Base-by-base conservation (phyloP, 768 basidiomycete genomes). In the Termitomyces sp. region DNA sequence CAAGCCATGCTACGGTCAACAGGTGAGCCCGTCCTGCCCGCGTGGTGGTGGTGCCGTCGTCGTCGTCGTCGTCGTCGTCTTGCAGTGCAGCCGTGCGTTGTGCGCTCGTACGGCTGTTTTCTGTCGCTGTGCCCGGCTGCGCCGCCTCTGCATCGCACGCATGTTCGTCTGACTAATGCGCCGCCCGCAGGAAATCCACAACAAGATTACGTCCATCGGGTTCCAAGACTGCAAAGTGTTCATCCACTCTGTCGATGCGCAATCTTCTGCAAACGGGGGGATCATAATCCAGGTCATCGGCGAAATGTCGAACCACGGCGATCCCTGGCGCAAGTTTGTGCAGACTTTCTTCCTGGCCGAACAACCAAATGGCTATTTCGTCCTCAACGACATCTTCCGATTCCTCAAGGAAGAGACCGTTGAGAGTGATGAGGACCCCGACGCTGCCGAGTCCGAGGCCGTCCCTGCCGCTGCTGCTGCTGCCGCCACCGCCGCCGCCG, bases 261-360 rank as follows among this genome's bases (percentile, higher is more conserved):
- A 98, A 76, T 91, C 93, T 55, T 96, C 94, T 51, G 91, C 92
- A 61, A 90, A 91, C 66, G 91, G 91, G 63, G 97, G 97, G 49
- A 98, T 99, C 76, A 92, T 98, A 80, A 96, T 99, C 75, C 96
- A 98, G 76, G 97, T 98, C 75, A 96, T 96, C 72, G 97, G 97
- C 67, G 97, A 99, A 81, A 96, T 98, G 92, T 94, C 92, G 56
- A 98, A 98, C 78, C 84, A 86, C 65, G 84, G 85, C 60, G 92
- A 91, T 57, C 83, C 92, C 5, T 99, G 97, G 97, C 88, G 90
- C 71, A 99, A 98, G 79, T 99, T 99, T 69, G 96, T 95, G 12
- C 97, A 99, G 79, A 98, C 96, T 7, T 98, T 99, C 80, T 98
- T 99, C 91, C 89, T 99, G 58, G 97, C 97, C 42, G 95, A 98